Evolutionary conservation across 2,329 filamentous ascomycete genomes (phyloP), one percentile per base, ranked within the genome.

Genomic region (Paraconiothyrium brasiliense): DNA sequence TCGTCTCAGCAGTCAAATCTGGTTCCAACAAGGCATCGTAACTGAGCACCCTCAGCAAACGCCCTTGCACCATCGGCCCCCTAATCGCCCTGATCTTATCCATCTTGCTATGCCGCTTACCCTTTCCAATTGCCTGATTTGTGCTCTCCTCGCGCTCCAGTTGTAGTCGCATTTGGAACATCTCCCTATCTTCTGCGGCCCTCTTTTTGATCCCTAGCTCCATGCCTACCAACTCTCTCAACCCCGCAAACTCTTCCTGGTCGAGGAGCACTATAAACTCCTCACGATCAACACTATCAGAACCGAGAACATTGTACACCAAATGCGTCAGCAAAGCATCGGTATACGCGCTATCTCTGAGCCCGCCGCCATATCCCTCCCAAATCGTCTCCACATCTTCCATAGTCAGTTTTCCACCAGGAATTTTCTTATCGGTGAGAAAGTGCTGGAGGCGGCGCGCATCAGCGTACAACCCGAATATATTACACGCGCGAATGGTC

Each of bases 41-140:
- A 22, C 32, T 39, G 37, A 54, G n/a, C 37, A 54, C 51, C 34
- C 37, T 44, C 51, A 54, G 51, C 51, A 54, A 32, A 24, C 51
- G 35, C 22, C 51, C 51, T 27, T 54, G 51, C 24, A 54, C 51
- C 51, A 44, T 43, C 4, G 51, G 51, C 14, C 51, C 51, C 16
- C 37, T 54, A 4, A 16, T 54, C 14, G 11, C 37, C 20, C 24
- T 22, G 9, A 54, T 14, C 37, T 16, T 44, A 7, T 44, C 51
- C n/a, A 54, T 6, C 37, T 30, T n/a, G 11, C 24, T 54, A 11
- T n/a, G 11, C 16, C 24, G 34, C 51, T 54, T 54, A 14, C 37
- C 37, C 8, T 54, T 43, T 6, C 22, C 51, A 10, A 30, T 44
- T 1, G 22, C 24, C 24, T n/a, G 39, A 13, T 32, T 37, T 11